These are phyloP conservation scores for Epichloe glyceriae DNA, from an alignment of 2,329 filamentous ascomycete genomes.

Conservation along the genomic window DNA sequence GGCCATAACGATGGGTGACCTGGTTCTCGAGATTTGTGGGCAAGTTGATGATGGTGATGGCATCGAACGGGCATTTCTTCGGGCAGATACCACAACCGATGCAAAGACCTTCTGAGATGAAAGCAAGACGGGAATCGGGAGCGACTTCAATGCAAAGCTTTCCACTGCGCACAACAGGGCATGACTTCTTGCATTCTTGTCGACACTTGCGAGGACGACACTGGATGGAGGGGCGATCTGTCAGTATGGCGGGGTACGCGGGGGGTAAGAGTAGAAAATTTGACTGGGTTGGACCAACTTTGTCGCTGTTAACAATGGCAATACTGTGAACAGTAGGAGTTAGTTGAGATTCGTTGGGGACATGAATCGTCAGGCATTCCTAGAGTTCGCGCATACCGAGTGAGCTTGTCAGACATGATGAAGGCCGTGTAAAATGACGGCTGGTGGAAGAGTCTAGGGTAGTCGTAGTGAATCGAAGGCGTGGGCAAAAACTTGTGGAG, in stretches of 20 bases:
- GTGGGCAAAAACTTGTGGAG: neutral
- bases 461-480: neutral
- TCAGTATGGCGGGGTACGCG: constrained; percentile 16
- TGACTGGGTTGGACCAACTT: constrained; percentile 43
- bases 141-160: constrained; percentile 96
- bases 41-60: constrained; percentile 99
- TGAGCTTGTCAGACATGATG: constrained; percentile 86
- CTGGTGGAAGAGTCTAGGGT: constrained; percentile 2
- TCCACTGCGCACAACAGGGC: constrained; percentile 90
- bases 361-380: neutral
- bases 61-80: constrained; percentile 97
- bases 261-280: constrained; percentile 7
- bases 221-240: constrained; percentile 19
- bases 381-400: constrained; percentile 57
- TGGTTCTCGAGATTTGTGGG: constrained; percentile 97
- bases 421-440: constrained; percentile 11
- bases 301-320: constrained; percentile 97
- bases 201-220: constrained; percentile 61
- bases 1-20: constrained; percentile 96
- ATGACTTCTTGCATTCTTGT: constrained; percentile 98
- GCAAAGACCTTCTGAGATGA: constrained; percentile 91
- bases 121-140: constrained; percentile 82
- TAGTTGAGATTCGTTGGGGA: constrained; percentile 9
- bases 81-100: constrained; percentile 99
- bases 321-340: constrained; percentile 47